Percentiles rank a stretch among this genome's conserved stretches.
These are phyloP conservation scores for Cantharellus anzutake DNA, from an alignment of 768 basidiomycete genomes.

Conservation along the genomic window DNA sequence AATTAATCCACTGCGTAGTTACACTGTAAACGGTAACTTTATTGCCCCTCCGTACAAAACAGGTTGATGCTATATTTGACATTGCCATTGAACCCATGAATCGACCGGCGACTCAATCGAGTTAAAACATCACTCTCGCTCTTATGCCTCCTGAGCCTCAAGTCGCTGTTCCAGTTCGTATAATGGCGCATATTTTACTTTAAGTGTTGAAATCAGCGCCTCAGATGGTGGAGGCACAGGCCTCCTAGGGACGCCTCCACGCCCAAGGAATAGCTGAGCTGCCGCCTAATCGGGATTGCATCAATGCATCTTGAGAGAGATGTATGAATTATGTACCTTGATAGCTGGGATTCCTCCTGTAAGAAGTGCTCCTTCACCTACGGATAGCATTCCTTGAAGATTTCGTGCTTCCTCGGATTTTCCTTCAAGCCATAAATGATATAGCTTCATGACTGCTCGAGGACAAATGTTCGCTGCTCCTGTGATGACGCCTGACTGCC, in stretches of 20 bases:
- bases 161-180: background rate
- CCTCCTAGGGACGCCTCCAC: background rate
- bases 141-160: background rate
- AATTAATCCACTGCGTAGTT: too few species aligned
- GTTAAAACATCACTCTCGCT: too few species aligned
- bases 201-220: background rate
- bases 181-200: background rate
- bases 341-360: conserved; percentile 9
- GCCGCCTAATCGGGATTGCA: background rate
- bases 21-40: too few species aligned
- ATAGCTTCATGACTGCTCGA: conserved; percentile 3
- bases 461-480: conserved; percentile 4
- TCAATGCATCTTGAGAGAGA: background rate
- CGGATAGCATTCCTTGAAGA: conserved; percentile 8
- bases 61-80: too few species aligned
- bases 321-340: conserved; percentile 3
- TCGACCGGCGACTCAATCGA: too few species aligned
- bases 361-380: conserved; percentile 8
- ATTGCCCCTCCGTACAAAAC: too few species aligned
- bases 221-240: background rate
- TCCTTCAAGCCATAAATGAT: conserved; percentile 3
- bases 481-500: conserved; percentile 4
- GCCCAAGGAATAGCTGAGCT: background rate
- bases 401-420: background rate
- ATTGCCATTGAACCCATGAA: too few species aligned